Base-by-base conservation (phyloP, 192 early-diverging fungal genomes). In the Kickxella alabastrina region DNA sequence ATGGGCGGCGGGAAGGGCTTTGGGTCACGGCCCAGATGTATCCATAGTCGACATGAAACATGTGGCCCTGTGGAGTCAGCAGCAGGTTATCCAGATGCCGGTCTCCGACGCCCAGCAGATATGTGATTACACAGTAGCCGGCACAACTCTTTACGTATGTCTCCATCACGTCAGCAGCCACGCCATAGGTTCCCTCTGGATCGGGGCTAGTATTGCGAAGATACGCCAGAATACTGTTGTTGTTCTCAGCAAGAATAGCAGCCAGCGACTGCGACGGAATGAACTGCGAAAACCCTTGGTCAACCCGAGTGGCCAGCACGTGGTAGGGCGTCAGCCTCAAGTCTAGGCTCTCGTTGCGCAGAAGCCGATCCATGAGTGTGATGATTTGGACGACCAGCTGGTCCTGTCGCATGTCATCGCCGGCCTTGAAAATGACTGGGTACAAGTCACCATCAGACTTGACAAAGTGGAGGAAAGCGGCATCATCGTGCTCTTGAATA, bases 1-100 rank as follows among this genome's bases (percentile, higher is more conserved):
- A 99, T 99, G 1, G 97, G 97, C 10, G 97, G 95, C 29, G 97
- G 97, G 79, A 99, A 99, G 4, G 97, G 97, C 62, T 99, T 99
- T 2, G 97, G 97, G 52, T 99, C 97, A 40, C 97, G 82, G 5
- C 97, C 97, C 6, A 99, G 82, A 99, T 98, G 65, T 92, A 99
- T 13, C 95, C 93, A 81, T 97, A 99, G 68, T 99, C 97, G 18
- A 99, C 89, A 64, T 99, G 97, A 70, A 99, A 97, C 35, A 99
- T 66, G 49, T 52, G 81, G 74, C 93, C 95, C 36, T 85, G 78
- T 27, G 85, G 82, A 2, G 95, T 92, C 38, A 99, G 60, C 17
- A 99, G 66, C 24, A 99, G 52, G 66, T 99, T 99, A 59, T 99
- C 97, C 55, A 99, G 73, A 69, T 99, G 97, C 3, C 97, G 84